Conservation (phyloP, 352 stramenopile species). For the Stephanocyclus meneghinianus region DNA sequence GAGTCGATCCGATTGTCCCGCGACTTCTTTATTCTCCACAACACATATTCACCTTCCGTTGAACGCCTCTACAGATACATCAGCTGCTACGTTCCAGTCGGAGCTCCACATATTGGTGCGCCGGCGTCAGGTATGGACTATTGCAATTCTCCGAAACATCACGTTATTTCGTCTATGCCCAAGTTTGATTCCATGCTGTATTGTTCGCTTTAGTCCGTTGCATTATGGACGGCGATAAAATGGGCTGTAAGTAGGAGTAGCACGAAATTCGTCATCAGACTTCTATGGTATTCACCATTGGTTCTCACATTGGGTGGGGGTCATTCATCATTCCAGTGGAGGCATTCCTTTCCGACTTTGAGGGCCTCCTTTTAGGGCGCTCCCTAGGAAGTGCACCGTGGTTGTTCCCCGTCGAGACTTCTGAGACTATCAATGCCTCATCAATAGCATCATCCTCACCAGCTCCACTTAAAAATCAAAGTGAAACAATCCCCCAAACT, state of each 20-base stretch:
- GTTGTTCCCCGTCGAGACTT: slow-evolving; percentile 31
- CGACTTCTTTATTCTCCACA: not conserved
- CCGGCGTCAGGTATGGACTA: slow-evolving; percentile 12
- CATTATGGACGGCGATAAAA: slow-evolving; percentile 54
- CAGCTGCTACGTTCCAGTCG: slow-evolving; percentile 45
- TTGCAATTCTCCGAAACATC: not conserved
- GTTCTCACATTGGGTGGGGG: not conserved
- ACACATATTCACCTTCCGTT: not conserved
- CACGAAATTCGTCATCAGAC: not conserved
- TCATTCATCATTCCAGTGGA: slow-evolving; percentile 27
- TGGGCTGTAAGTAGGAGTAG: slow-evolving; percentile 32
- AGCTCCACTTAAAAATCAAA: not conserved
- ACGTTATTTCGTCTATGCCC: not conserved
- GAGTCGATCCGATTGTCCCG: not conserved
- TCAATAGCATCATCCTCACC: not conserved
- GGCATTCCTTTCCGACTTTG: slow-evolving; percentile 53
- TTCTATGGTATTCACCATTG: not conserved
- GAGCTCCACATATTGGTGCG: slow-evolving; percentile 50
- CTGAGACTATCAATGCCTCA: not conserved
- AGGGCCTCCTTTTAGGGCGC: slow-evolving; percentile 42
- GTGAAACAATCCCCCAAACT: not conserved
- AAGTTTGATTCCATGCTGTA: not conserved
- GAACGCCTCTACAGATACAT: slow-evolving; percentile 23
- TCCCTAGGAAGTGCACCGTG: slow-evolving; percentile 50
- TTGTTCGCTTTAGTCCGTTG: slow-evolving; percentile 16